Evolutionary conservation across 441 rosid genomes (phyloP).

Genomic region (Syzygium syzygioides): DNA sequence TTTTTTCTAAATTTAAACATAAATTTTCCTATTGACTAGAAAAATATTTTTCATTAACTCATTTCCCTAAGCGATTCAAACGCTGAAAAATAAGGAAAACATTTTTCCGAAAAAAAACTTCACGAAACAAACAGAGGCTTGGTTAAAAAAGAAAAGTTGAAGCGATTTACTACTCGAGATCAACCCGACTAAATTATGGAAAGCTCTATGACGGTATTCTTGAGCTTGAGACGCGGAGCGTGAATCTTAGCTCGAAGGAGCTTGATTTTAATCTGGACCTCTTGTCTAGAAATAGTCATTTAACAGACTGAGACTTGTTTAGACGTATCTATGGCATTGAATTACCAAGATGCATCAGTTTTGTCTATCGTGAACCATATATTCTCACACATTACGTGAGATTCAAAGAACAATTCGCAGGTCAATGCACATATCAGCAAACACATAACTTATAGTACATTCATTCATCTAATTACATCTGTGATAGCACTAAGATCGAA

Average conservation of each 20-base stretch:
- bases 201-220: not conserved
- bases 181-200: not conserved
- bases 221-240: not conserved
- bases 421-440: not conserved
- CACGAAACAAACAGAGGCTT: not conserved
- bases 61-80: not conserved
- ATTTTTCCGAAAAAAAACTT: not conserved
- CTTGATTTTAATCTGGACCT: not conserved
- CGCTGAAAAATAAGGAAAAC: not conserved
- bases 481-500: not conserved
- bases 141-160: too few relatives aligned
- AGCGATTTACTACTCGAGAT: not conserved
- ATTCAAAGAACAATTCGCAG: not conserved
- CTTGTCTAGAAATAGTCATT: not conserved
- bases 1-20: not conserved
- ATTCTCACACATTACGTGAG: not conserved
- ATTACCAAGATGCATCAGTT: not conserved
- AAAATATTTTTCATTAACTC: not conserved
- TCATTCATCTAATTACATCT: not conserved
- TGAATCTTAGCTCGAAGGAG: not conserved
- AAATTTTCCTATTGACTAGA: not conserved
- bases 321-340: not conserved
- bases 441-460: not conserved
- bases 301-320: not conserved
- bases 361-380: not conserved